A percentile compares a stretch with the other conserved stretches of the same genome.
phyloP scores from a whole-genome alignment of 306 rosid genomes.

The Vigna unguiculata region DNA sequence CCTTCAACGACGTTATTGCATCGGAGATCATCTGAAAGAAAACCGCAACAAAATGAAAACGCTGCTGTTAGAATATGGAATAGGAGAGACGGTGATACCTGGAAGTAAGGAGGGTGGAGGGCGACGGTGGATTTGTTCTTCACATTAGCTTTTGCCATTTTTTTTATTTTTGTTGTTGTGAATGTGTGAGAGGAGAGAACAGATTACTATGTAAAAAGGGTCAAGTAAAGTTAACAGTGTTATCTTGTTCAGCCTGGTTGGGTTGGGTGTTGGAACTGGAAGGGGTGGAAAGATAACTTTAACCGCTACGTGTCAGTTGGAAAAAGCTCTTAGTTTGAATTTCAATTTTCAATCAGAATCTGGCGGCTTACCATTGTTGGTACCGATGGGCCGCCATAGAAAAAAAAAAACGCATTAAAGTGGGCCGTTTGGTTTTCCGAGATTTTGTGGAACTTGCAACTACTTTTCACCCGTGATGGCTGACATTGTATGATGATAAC shows the following conservation, averaged over 20 bases:
- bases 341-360: conserved; percentile 41
- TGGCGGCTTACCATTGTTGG: conserved; percentile 32
- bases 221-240: neutral
- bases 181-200: too few relatives aligned
- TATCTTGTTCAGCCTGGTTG: neutral
- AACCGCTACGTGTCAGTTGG: neutral
- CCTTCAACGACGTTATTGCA: conserved; percentile 45
- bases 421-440: neutral
- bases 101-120: conserved; percentile 45
- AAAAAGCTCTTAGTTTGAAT: conserved; percentile 14
- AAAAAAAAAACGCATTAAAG: neutral
- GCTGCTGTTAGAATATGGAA: neutral
- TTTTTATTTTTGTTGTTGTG: too few relatives aligned
- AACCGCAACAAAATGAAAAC: neutral
- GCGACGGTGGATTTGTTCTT: conserved; percentile 29
- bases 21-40: conserved; percentile 47
- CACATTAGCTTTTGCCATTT: conserved; percentile 40
- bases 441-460: too few relatives aligned
- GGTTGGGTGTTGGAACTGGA: too few relatives aligned
- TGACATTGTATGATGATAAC: too few relatives aligned
- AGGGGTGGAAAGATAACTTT: neutral
- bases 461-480: too few relatives aligned
- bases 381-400: too few relatives aligned
- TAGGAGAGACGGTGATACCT: conserved; percentile 1
- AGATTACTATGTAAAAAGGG: neutral